Evolutionary conservation across 345 rosid species (phyloP).

Genomic region (Lepidium africanum): DNA sequence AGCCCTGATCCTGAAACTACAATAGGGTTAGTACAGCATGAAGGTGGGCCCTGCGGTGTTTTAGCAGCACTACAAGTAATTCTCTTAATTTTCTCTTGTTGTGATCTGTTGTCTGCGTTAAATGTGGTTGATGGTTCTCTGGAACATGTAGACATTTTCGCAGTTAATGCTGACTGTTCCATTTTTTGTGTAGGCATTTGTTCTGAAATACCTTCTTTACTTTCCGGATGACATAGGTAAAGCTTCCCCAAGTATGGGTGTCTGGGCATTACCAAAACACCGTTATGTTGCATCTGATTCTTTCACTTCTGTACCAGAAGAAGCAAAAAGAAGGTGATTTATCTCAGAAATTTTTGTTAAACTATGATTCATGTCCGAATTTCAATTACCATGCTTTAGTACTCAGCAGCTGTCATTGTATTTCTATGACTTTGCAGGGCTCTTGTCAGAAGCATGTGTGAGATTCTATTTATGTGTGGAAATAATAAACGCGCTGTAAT

Average conservation of each 20-base stretch:
- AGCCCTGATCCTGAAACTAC: conserved; percentile 96
- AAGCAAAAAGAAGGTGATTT: conserved; percentile 69
- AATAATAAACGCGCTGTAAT: conserved; percentile 58
- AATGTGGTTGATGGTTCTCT: neutral
- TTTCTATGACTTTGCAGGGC: conserved; percentile 41
- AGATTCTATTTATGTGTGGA: conserved; percentile 88
- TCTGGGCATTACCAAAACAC: conserved; percentile 32
- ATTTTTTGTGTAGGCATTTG: conserved; percentile 71
- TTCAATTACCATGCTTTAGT: neutral
- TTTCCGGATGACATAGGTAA: conserved; percentile 56
- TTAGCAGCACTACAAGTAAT: conserved; percentile 95
- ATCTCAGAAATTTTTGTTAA: neutral
- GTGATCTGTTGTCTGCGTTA: neutral
- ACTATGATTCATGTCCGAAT: neutral
- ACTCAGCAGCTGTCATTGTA: conserved; percentile 7
- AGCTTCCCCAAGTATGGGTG: conserved; percentile 29
- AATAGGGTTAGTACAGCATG: conserved; percentile 99
- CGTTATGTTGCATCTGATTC: conserved; percentile 41
- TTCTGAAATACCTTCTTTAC: conserved; percentile 89
- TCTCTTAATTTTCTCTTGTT: conserved; percentile 15
- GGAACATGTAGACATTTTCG: conserved; percentile 4
- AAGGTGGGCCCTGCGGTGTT: conserved; percentile 99
- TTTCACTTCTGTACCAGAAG: conserved; percentile 57
- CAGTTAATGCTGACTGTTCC: conserved; percentile 10
- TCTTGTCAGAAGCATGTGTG: conserved; percentile 84